Evolutionary conservation across 805 yeast genomes (phyloP).

Genomic region (Lipomyces spencermartinsiae): DNA sequence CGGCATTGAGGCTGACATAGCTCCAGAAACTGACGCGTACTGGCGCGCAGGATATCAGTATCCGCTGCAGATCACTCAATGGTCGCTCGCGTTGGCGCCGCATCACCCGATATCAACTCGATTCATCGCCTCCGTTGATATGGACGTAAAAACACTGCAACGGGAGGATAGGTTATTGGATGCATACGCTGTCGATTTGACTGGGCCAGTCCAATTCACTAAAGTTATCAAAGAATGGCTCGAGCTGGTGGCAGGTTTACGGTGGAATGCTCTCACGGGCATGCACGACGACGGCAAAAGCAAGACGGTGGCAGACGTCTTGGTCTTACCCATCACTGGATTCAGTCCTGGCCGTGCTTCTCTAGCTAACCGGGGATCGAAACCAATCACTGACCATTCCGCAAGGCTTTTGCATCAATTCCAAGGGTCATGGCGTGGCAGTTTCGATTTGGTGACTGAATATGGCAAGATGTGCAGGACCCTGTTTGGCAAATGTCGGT

Average conservation of each 20-base stretch:
- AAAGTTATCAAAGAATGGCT: constrained; percentile 9
- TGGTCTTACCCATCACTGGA: constrained; percentile 11
- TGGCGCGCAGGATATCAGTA: constrained; percentile 11
- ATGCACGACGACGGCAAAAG: constrained; percentile 1
- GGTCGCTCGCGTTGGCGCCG: constrained; percentile 7
- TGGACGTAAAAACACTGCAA: constrained; percentile 4
- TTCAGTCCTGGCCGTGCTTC: constrained; percentile 10
- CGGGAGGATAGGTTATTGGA: background rate
- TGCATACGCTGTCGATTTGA: constrained; percentile 12
- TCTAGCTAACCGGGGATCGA: constrained; percentile 4
- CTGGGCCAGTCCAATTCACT: constrained; percentile 12
- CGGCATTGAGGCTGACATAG: constrained; percentile 10
- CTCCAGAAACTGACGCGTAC: background rate
- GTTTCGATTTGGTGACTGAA: constrained; percentile 6
- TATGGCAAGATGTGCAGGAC: constrained; percentile 12
- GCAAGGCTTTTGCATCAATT: constrained; percentile 9
- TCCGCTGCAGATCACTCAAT: constrained; percentile 13
- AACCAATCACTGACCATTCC: constrained; percentile 9
- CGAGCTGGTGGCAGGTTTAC: background rate
- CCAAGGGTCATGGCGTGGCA: constrained; percentile 10
- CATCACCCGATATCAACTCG: constrained; percentile 12
- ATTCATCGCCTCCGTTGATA: constrained; percentile 9
- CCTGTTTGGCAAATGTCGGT: constrained; percentile 32
- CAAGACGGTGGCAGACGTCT: constrained; percentile 3
- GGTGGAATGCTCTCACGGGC: constrained; percentile 10